These are phyloP conservation scores for Paracoccidioides brasiliensis DNA, from an alignment of 2,329 filamentous ascomycete genomes.

Conservation along the genomic window DNA sequence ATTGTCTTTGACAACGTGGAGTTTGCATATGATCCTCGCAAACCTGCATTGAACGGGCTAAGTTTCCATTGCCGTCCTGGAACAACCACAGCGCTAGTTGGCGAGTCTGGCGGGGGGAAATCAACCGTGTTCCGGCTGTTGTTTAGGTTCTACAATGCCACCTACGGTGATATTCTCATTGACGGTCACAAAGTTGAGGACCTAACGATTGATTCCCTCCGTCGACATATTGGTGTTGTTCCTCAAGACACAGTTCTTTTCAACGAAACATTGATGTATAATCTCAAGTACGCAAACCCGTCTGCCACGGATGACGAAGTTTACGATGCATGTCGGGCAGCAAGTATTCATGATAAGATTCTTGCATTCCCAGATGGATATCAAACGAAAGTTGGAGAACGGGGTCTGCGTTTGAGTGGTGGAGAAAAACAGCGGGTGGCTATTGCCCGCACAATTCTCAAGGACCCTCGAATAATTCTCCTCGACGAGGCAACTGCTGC, in stretches of 20 bases:
- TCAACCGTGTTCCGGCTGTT: slow-evolving; percentile 91
- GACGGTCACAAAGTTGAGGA: slow-evolving; percentile 76
- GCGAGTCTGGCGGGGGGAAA: slow-evolving; percentile 92
- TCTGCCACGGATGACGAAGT: slow-evolving; percentile 69
- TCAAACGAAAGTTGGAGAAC: slow-evolving; percentile 79
- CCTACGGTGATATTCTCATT: slow-evolving; percentile 65
- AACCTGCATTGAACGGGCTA: slow-evolving; percentile 70
- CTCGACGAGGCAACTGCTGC: slow-evolving; percentile 83
- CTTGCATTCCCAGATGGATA: slow-evolving; percentile 79
- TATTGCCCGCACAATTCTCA: slow-evolving; percentile 84
- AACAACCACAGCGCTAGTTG: slow-evolving; percentile 89
- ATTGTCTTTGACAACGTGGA: slow-evolving; percentile 80
- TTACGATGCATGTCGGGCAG: slow-evolving; percentile 66
- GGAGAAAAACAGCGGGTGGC: slow-evolving; percentile 90
- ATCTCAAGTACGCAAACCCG: slow-evolving; percentile 78
- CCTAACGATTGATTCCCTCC: slow-evolving; percentile 84
- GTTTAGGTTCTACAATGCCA: slow-evolving; percentile 89
- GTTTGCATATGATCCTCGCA: slow-evolving; percentile 80
- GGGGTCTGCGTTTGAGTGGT: slow-evolving; percentile 72
- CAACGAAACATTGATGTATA: slow-evolving; percentile 92
- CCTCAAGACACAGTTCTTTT: slow-evolving; percentile 93
- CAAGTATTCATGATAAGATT: slow-evolving; percentile 88
- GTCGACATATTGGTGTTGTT: slow-evolving; percentile 84
- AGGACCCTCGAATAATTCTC: slow-evolving; percentile 83
- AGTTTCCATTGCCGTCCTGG: slow-evolving; percentile 77